A percentile compares a stretch with the other conserved stretches of the same genome.
Evolutionary conservation across 78 protist species (phyloP).

Genomic region (Blattamonas nauphoetae): DNA sequence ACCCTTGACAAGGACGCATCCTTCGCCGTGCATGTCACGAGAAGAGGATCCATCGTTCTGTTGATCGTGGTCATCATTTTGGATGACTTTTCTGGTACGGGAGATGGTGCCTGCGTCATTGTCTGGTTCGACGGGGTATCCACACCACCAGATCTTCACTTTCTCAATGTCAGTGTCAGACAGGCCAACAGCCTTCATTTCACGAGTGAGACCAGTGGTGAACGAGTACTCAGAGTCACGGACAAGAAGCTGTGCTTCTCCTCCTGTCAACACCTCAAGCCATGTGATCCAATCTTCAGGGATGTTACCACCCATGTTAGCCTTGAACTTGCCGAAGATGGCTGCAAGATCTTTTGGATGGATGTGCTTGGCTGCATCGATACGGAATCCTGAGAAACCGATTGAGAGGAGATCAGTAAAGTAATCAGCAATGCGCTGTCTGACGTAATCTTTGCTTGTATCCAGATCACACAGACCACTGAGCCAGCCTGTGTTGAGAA

Average conservation of each 20-base stretch:
- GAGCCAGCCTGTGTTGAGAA: slow-evolving; percentile 56
- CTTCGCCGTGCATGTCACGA: slow-evolving; percentile 50
- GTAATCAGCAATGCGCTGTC: slow-evolving; percentile 44
- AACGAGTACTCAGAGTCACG: no score
- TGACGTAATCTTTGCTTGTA: slow-evolving; percentile 50
- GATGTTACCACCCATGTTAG: not conserved
- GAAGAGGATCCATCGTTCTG: slow-evolving; percentile 39
- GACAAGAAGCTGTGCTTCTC: slow-evolving; percentile 45
- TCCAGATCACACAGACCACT: slow-evolving; percentile 48
- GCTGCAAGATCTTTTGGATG: not conserved
- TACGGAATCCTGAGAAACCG: slow-evolving; percentile 50
- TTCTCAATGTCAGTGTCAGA: slow-evolving; percentile 32
- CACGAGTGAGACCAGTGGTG: no score
- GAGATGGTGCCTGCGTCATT: not conserved
- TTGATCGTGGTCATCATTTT: slow-evolving; percentile 34
- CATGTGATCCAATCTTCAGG: slow-evolving; percentile 15
- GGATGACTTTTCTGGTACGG: not conserved
- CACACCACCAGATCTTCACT: slow-evolving; percentile 50
- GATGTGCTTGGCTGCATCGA: slow-evolving; percentile 52
- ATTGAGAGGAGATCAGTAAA: slow-evolving; percentile 25
- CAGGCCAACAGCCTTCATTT: slow-evolving; percentile 26
- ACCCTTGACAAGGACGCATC: slow-evolving; percentile 27
- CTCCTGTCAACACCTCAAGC: slow-evolving; percentile 49
- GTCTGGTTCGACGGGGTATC: slow-evolving; percentile 42
- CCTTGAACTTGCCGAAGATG: not conserved